Evolutionary conservation across 83 land plant genomes (phyloP), one percentile per base, ranked within the genome.

Genomic region (Thuja plicata): DNA sequence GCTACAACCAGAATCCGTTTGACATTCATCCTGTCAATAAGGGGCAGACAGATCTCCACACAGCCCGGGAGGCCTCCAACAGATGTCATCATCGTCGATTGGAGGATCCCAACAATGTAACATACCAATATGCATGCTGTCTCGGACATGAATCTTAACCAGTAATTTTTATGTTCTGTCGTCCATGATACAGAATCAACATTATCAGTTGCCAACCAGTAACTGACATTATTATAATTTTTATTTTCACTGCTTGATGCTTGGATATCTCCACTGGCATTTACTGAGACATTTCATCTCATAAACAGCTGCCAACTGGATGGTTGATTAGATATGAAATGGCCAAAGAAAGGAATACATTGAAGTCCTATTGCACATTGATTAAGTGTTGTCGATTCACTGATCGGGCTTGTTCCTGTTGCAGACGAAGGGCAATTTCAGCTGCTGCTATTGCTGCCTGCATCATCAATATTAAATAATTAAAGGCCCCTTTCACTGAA

Each of bases 341-440:
- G 1, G 30, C 86, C 32, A 15, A 83, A 83, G 30, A 11, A 7
- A 3, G 85, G 38, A 76, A 30, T 83, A 83, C 17, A 83, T 83
- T 19, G 55, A 83, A 46, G 57, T 27, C 86, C 55, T 83, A 83
- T 48, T 83, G 86, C 57, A 48, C 52, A 83, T 83, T 83, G 34
- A 83, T 48, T 30, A 83, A 15, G 35, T 48, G 57, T n/a, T 83
- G 55, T 21, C 0, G 34, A 83, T 48, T 48, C 48, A 32, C 55
- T 83, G 48, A 52, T 30, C 45, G 54, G 12, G 85, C 86, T 88
- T 92, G 96, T 9, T 92, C 96, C 5, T 94, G 89, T 87, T 94
- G 96, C n/a, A 95, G 86, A 45, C 95, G 91, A 91, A 95, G 89
- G 24, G 97, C 97, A 83, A 96, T 91, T 88, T 93, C 95, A 35